Evolutionary conservation across 2,329 filamentous ascomycete species (phyloP).

Genomic region (Neophaeococcomyces aloes): DNA sequence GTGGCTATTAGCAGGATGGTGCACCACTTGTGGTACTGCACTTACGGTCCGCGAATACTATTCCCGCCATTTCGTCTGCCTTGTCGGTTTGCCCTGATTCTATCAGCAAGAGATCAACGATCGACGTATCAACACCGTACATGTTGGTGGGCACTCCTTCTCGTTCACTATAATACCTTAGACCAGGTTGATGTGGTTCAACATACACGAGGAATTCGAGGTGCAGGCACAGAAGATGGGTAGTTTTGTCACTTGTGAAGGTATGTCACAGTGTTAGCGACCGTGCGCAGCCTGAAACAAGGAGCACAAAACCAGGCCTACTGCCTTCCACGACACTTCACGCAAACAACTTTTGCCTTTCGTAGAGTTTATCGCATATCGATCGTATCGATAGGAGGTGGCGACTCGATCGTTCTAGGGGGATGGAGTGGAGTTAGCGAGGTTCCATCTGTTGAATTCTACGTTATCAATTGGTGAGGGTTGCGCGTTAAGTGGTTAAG

Average conservation of each 20-base stretch:
- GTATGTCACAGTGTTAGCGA: not conserved
- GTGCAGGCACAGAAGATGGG: too few relatives aligned
- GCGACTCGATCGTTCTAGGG: not conserved
- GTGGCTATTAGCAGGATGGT: slow-evolving; percentile 17
- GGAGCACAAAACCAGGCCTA: not conserved
- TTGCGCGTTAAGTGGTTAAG: slow-evolving; percentile 1
- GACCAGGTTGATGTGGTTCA: too few relatives aligned
- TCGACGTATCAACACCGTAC: not conserved
- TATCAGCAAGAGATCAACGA: too few relatives aligned
- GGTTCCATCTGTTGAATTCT: not conserved
- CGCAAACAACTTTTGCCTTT: too few relatives aligned
- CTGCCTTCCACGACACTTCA: not conserved
- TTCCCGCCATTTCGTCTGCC: slow-evolving; percentile 13
- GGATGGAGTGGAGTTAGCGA: not conserved
- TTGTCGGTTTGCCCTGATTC: not conserved
- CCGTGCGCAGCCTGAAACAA: not conserved
- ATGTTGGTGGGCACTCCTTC: not conserved
- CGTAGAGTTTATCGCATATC: too few relatives aligned
- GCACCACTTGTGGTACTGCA: slow-evolving; percentile 43
- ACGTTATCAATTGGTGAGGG: not conserved
- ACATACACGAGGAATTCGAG: too few relatives aligned
- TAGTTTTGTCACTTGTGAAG: too few relatives aligned
- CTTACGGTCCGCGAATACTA: slow-evolving; percentile 10
- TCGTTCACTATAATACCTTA: too few relatives aligned
- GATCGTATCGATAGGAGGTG: not conserved